These are phyloP conservation scores for Yarrowia osloensis DNA, from an alignment of 805 yeast genomes.

Conservation along the genomic window DNA sequence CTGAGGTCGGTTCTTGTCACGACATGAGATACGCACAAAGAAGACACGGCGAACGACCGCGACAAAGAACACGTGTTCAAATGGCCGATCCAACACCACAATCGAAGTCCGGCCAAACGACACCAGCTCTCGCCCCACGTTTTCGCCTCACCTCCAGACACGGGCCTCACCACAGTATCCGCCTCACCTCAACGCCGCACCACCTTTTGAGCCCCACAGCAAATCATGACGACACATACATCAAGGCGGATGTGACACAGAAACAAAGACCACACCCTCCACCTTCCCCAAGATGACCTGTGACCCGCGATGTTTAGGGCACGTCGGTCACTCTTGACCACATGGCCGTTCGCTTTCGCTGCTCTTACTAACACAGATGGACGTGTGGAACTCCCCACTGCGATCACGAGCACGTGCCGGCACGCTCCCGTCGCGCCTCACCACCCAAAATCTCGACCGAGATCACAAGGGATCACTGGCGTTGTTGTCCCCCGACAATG, in stretches of 20 bases:
- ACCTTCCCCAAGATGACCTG: not conserved
- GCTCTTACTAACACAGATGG: conserved; percentile 26
- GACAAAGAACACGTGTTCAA: not conserved
- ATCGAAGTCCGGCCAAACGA: not conserved
- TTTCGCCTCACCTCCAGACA: not conserved
- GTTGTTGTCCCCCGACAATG: conserved; percentile 40
- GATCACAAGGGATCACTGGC: conserved; percentile 42
- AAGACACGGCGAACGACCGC: not conserved
- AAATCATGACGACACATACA: not conserved
- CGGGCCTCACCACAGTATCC: not conserved
- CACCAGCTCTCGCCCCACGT: not conserved
- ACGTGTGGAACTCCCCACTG: conserved; percentile 35
- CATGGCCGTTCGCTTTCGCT: not conserved
- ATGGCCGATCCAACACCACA: not conserved
- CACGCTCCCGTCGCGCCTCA: conserved; percentile 68
- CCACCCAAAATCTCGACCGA: conserved; percentile 38
- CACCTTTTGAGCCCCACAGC: not conserved
- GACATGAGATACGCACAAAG: not conserved
- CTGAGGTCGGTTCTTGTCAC: not conserved
- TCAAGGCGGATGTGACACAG: not conserved
- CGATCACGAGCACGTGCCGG: conserved; percentile 73
- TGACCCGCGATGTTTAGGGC: not conserved
- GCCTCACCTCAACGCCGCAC: conserved; percentile 1
- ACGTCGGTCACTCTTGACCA: too few relatives aligned
- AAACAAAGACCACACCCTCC: not conserved